Base-by-base conservation (phyloP, 2,329 filamentous ascomycete species). In the Exophiala sp. region DNA sequence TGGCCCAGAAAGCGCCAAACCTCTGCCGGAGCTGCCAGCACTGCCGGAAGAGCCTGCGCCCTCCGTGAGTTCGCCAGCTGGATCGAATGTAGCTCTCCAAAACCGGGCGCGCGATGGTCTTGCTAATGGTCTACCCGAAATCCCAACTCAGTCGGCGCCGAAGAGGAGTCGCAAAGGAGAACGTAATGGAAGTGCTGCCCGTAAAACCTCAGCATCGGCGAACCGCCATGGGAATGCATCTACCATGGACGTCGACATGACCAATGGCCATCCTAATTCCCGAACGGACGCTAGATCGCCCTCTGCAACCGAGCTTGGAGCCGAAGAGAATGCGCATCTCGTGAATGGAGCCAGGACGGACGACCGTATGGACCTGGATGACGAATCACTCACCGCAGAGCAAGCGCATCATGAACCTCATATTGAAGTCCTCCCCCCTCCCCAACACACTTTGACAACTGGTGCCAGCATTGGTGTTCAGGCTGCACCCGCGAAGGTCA, bases 401-500 rank as follows among this genome's bases (percentile, higher is more conserved):
- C 68, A 50, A 50, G 59, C 29, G 43, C 30, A 47, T 55, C 48
- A 52, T 32, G 52, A 53, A 46, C 48, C 53, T 57, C 52, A 62
- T 41, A 10, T 56, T 55, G 51, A 58, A 49, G 24, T 37, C 29
- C 43, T 58, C 43, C 58, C 60, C 30, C 60, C 64, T 8, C 59
- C 63, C 44, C 62, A 64, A 24, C 65, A 66, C 50, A 73, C 71
- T 9, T 58, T 74, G 50, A 68, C 65, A 30, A 70, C 63, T 39
- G 72, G 73, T 43, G 64, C 65, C 47, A 75, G 72, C 61, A 63
- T 70, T 57, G 71, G 69, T 52, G 66, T 74, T 50, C 73, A 75
- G 62, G 73, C 70, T 58, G 48, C 50, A 43, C 69, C 71, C 61
- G 70, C 72, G 63, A 75, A 74, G 63, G 68, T 72, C 38, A 63